A percentile compares a stretch with the other conserved stretches of the same genome.
These are phyloP conservation scores for Moringa oleifera DNA, from an alignment of 345 rosid species.

Conservation along the genomic window DNA sequence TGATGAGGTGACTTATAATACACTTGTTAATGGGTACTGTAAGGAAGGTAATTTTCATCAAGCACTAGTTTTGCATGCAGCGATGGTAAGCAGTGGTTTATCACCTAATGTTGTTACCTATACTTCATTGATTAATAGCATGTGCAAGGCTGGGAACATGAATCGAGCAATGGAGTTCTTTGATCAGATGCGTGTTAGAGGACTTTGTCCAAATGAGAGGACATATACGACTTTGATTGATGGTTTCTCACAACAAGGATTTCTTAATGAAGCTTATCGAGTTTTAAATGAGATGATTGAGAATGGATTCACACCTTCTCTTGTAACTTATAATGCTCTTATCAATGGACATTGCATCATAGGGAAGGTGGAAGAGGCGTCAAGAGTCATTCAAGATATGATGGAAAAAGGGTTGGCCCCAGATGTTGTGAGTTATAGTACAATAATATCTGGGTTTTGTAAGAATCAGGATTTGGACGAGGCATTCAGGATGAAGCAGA, in stretches of 20 bases:
- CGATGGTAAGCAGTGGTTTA: slow-evolving; percentile 73
- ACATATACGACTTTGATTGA: slow-evolving; percentile 79
- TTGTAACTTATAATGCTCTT: slow-evolving; percentile 78
- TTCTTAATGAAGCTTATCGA: slow-evolving; percentile 54
- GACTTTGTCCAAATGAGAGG: slow-evolving; percentile 65
- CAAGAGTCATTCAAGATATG: slow-evolving; percentile 47
- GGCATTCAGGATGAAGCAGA: slow-evolving; percentile 54
- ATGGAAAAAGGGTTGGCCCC: slow-evolving; percentile 52
- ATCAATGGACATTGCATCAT: slow-evolving; percentile 65
- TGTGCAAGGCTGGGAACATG: slow-evolving; percentile 84
- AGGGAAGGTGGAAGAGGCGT: slow-evolving; percentile 67
- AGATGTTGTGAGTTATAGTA: slow-evolving; percentile 80
- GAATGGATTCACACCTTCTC: slow-evolving; percentile 62
- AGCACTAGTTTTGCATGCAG: slow-evolving; percentile 68
- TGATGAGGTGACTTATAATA: slow-evolving; percentile 76
- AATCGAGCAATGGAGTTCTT: slow-evolving; percentile 71
- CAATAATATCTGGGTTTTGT: slow-evolving; percentile 69
- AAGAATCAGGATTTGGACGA: slow-evolving; percentile 48
- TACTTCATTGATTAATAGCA: slow-evolving; percentile 71
- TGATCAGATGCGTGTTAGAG: slow-evolving; percentile 79
- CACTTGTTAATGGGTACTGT: slow-evolving; percentile 79
- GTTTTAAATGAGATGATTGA: slow-evolving; percentile 54
- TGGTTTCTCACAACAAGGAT: slow-evolving; percentile 74
- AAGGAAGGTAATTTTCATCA: slow-evolving; percentile 74
- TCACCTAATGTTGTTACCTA: slow-evolving; percentile 78